These are phyloP conservation scores for Ogataea pilisensis DNA, from an alignment of 805 yeast genomes.

Conservation along the genomic window DNA sequence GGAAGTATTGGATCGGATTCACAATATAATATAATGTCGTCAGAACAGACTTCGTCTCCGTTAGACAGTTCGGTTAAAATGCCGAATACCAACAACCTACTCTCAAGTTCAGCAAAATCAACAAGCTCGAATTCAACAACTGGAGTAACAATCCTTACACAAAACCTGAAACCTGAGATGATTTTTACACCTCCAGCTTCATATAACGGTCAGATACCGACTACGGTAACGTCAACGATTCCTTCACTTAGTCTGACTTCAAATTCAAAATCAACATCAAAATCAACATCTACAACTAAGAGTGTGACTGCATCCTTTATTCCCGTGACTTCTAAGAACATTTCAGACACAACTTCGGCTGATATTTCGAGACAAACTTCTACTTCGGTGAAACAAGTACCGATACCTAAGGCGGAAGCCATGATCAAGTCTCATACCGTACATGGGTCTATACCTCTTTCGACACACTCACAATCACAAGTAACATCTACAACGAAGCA, in stretches of 20 bases:
- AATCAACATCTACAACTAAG: not conserved
- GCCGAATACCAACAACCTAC: not conserved
- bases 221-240: not conserved
- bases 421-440: conserved; percentile 3
- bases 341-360: not conserved
- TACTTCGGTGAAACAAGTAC: not conserved
- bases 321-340: not conserved
- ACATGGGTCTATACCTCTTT: too few relatives aligned
- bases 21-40: too few relatives aligned
- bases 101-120: not conserved
- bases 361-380: not conserved
- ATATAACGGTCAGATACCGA: not conserved
- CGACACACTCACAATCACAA: too few relatives aligned
- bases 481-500: too few relatives aligned
- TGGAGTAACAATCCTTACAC: not conserved
- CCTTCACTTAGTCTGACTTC: not conserved
- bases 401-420: not conserved
- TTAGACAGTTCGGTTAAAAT: not conserved
- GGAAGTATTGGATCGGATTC: too few relatives aligned
- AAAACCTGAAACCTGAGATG: not conserved
- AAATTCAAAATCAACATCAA: not conserved
- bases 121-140: not conserved
- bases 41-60: not conserved
- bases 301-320: not conserved
- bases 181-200: conserved; percentile 17